Evolutionary conservation across 345 rosid species (phyloP), one percentile per base, ranked within the genome.

Genomic region (Moricandia arvensis): DNA sequence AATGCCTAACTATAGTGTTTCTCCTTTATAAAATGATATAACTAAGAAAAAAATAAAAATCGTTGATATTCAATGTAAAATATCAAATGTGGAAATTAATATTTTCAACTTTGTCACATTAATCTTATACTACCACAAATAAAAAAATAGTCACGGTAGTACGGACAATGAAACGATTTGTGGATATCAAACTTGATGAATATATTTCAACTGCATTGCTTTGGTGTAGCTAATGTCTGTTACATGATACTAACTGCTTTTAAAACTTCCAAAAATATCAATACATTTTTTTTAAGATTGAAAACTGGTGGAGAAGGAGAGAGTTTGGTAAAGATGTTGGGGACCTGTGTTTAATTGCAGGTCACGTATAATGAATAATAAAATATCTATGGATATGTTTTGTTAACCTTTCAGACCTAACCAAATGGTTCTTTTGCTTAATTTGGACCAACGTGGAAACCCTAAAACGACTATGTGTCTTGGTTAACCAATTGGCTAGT

Each of bases 361-460:
- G 62, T 71, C 72, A 71, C 71, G 65, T 63, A 57, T 31, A 64
- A 55, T 29, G 47, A 66, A 30, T 61, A 35, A 55, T 55, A 38
- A 76, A 68, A 18, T 30, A 54, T 61, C 37, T 58, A 30, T 66
- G 38, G 69, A 30, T 13, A 59, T 72, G 73, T 59, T 72, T 72
- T 60, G 77, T 66, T 78, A 72, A 60, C 73, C 77, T 51, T 78
- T 72, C 73, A 78, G 73, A 72, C 69, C 81, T 66, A 78, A 78
- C 73, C 37, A 78, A 60, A 59, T 71, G 73, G 59, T 78, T 59
- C 9, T 47, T 78, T 72, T 77, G 37, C 73, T 72, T 29, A 72
- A 72, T 7, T 78, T 57, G 63, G 63, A 72, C 73, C 77, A 72
- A 59, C 68, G 45, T 72, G 34, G 63, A 66, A 77, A 49, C 73